phyloP scores from a whole-genome alignment of 108 stramenopile genomes.

The Hondaea fermentalgiana region DNA sequence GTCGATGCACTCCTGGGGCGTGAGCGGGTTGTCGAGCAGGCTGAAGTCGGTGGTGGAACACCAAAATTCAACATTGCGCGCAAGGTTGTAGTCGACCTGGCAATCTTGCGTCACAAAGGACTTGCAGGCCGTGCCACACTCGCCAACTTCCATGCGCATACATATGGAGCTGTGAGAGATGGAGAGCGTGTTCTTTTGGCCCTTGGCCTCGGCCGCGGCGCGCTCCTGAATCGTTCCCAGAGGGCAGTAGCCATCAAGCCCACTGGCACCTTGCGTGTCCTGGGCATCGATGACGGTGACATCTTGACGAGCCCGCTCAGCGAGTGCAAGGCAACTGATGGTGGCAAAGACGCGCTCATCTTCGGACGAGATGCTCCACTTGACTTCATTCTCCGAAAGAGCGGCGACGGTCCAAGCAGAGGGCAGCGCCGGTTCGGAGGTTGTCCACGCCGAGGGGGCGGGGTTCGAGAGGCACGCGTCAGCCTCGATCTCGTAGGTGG shows the following conservation, averaged over 20 bases:
- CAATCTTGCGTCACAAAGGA: not conserved
- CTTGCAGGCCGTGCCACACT: not conserved
- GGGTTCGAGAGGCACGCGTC: not conserved
- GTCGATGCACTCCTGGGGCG: not conserved
- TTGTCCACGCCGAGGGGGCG: not conserved
- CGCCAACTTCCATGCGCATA: not conserved
- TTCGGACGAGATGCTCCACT: not conserved
- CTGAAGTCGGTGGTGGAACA: not conserved
- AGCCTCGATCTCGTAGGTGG: not conserved
- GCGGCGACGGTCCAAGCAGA: not conserved
- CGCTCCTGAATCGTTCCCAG: not conserved
- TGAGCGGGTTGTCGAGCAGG: not conserved
- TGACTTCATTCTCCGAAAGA: not conserved
- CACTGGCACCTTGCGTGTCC: not conserved
- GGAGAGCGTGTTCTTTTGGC: not conserved
- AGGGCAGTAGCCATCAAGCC: not conserved
- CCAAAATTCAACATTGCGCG: not conserved
- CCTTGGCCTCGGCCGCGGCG: not conserved
- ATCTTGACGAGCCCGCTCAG: not conserved
- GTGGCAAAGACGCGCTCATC: not conserved
- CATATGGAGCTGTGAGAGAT: not conserved
- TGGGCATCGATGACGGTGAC: not conserved
- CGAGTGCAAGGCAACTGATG: not conserved
- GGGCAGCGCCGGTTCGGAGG: not conserved
- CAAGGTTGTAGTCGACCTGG: not conserved